Base-by-base conservation (phyloP, 306 rosid genomes). In the Psophocarpus tetragonolobus region DNA sequence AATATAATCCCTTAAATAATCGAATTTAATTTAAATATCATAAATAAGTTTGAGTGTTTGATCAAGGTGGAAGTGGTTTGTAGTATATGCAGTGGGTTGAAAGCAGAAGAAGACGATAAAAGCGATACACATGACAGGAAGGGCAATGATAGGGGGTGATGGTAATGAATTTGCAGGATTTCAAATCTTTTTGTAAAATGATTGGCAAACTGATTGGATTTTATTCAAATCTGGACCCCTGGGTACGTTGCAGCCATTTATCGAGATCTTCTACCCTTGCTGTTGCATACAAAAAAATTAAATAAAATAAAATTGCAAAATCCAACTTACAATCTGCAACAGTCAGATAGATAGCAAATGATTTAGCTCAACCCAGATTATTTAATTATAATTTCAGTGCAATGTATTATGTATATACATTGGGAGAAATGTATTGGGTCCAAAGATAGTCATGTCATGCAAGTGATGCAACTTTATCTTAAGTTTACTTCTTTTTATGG, bases 121-220 rank as follows among this genome's bases (percentile, higher is more conserved):
- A 66, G 57, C 0, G 45, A 17, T 21, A 60, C 73, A 83, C 75
- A 82, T 76, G 85, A 76, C 58, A n/a, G 42, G 8, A 45, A 79
- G 54, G n/a, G 1, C 41, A 79, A 70, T 70, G 12, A 76, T 82
- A 48, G 68, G 69, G 1, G 3, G 53, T 51, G 68, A 76, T 70
- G 79, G 2, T 70, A 26, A 41, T 77, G 47, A 44, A 63, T 62
- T 32, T 71, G 45, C 48, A 61, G 13, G 68, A 58, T 47, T 38
- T 10, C 79, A 54, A 77, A 77, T 82, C 85, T 35, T 53, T 12
- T 1, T 1, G 8, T 42, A 77, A 77, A 82, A 77, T 77, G 86
- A 82, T 82, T 82, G 86, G 51, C 6, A 61, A 72, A 15, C 75
- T 10, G 6, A 75, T 78, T 67, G 64, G 80, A 83, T 73, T 83